phyloP scores from a whole-genome alignment of 805 yeast genomes.

The Sugiyamaella qingdaonensis region DNA sequence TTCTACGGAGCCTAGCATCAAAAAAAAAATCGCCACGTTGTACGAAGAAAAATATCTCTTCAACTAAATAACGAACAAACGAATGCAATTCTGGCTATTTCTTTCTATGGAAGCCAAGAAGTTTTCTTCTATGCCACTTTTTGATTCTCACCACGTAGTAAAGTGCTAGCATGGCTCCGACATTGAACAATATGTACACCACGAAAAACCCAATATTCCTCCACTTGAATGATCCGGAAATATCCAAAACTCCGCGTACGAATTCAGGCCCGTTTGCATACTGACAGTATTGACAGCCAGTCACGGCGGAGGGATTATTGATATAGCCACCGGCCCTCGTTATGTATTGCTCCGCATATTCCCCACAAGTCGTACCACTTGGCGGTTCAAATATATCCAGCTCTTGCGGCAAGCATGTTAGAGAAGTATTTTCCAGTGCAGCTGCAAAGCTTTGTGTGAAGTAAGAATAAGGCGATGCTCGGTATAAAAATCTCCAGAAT shows the following conservation, averaged over 20 bases:
- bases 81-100: too few relatives aligned
- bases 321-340: conserved; percentile 46
- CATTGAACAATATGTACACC: conserved; percentile 44
- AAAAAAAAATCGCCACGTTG: too few relatives aligned
- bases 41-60: too few relatives aligned
- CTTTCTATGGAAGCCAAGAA: too few relatives aligned
- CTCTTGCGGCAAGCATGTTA: conserved; percentile 47
- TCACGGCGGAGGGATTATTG: conserved; percentile 41
- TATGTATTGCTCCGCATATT: conserved; percentile 43
- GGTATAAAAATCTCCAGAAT: conserved; percentile 79
- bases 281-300: conserved; percentile 56
- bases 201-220: conserved; percentile 53
- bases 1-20: too few relatives aligned
- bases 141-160: background rate
- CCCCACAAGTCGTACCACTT: conserved; percentile 52
- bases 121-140: background rate
- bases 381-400: conserved; percentile 47
- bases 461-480: conserved; percentile 62
- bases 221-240: conserved; percentile 38
- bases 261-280: conserved; percentile 52
- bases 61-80: too few relatives aligned
- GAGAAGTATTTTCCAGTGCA: conserved; percentile 43
- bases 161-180: conserved; percentile 27
- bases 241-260: conserved; percentile 31
- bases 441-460: conserved; percentile 50